A percentile compares a stretch with the other conserved stretches of the same genome.
Conservation (phyloP, 1,284 basidiomycete species). For the Trichosporon sp. region DNA sequence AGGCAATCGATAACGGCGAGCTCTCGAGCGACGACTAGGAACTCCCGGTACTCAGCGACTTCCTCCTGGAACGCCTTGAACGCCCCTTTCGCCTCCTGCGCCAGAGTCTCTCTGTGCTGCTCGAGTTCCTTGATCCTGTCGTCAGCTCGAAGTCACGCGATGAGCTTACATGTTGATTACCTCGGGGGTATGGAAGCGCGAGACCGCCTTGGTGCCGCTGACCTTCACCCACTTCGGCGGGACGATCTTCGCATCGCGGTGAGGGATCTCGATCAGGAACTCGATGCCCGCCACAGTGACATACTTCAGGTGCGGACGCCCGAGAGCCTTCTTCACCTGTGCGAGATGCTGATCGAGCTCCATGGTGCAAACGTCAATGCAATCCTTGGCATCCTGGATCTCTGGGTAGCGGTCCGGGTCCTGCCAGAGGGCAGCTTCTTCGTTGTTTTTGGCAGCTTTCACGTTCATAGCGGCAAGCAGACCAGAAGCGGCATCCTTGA, state of each 20-base stretch:
- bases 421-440: slow-evolving; percentile 73
- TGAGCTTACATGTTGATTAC: slow-evolving; percentile 62
- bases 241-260: slow-evolving; percentile 69
- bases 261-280: slow-evolving; percentile 78
- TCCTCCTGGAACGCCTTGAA: slow-evolving; percentile 70
- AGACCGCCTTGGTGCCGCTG: slow-evolving; percentile 72
- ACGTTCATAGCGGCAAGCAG: slow-evolving; percentile 68
- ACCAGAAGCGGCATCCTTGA: slow-evolving; percentile 63
- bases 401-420: slow-evolving; percentile 71
- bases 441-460: slow-evolving; percentile 68
- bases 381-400: slow-evolving; percentile 63
- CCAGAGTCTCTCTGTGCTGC: slow-evolving; percentile 74
- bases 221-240: slow-evolving; percentile 80
- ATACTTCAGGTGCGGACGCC: slow-evolving; percentile 76
- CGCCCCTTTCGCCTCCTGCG: slow-evolving; percentile 67
- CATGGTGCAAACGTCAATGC: slow-evolving; percentile 61
- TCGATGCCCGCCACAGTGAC: slow-evolving; percentile 69
- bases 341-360: slow-evolving; percentile 78
- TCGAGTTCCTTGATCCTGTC: slow-evolving; percentile 67
- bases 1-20: slow-evolving; percentile 67
- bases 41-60: slow-evolving; percentile 69
- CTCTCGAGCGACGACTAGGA: slow-evolving; percentile 70
- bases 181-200: slow-evolving; percentile 80
- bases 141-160: not conserved
- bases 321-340: slow-evolving; percentile 70